A percentile compares a stretch with the other conserved stretches of the same genome.
phyloP scores from a whole-genome alignment of 2,329 filamentous ascomycete genomes.

The Phyllosticta paracitricarpa region DNA sequence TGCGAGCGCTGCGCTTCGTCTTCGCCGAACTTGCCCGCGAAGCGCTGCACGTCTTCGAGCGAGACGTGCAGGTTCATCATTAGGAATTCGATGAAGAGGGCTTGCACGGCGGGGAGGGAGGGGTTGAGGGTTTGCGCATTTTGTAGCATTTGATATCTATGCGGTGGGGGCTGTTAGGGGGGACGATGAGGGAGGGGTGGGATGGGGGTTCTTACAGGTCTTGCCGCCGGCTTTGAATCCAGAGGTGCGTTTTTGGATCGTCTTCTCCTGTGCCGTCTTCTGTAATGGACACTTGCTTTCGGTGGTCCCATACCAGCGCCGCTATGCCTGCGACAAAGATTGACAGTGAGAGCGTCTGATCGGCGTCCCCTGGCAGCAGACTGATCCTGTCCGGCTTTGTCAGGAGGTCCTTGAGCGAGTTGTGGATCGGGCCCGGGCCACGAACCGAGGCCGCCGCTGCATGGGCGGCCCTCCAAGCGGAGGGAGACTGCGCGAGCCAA shows the following conservation, averaged over 20 bases:
- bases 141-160: constrained; percentile 48
- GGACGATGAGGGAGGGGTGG: neutral
- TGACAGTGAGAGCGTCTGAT: constrained; percentile 31
- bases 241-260: constrained; percentile 13
- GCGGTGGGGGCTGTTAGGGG: constrained; percentile 35
- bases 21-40: constrained; percentile 57
- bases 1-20: constrained; percentile 53
- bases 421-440: constrained; percentile 8
- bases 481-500: constrained; percentile 55
- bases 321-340: constrained; percentile 1
- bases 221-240: constrained; percentile 15
- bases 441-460: constrained; percentile 27
- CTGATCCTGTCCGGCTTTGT: neutral
- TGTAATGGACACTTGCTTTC: neutral
- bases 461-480: constrained; percentile 55
- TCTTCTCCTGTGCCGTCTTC: constrained; percentile 1
- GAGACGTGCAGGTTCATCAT: constrained; percentile 56
- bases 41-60: constrained; percentile 55
- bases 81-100: constrained; percentile 40
- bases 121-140: constrained; percentile 2
- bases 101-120: neutral
- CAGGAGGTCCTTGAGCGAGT: neutral
- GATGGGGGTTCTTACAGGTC: constrained; percentile 8
- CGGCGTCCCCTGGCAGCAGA: constrained; percentile 42
- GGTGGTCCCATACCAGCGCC: constrained; percentile 2